These are phyloP conservation scores for Lasiodiplodia sp. DNA, from an alignment of 2,329 filamentous ascomycete genomes.

Conservation along the genomic window DNA sequence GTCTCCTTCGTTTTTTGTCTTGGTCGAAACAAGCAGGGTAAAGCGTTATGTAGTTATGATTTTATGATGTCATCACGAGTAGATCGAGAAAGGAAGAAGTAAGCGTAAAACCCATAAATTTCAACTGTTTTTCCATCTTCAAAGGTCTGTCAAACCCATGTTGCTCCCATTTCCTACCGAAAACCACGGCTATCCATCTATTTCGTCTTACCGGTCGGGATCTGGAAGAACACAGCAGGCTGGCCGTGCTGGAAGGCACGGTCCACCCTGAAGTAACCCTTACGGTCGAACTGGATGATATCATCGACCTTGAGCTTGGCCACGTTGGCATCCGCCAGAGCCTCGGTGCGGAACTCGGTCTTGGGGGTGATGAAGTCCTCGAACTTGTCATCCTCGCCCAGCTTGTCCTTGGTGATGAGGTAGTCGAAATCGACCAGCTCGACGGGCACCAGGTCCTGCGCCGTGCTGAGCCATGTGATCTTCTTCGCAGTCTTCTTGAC, in stretches of 20 bases:
- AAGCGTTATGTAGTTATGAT: not conserved
- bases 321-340: constrained; percentile 82
- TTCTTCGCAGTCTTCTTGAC: constrained; percentile 97
- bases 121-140: not conserved
- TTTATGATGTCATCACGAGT: not conserved
- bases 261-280: constrained; percentile 91
- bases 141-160: not conserved
- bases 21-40: not conserved
- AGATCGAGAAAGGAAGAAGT: not conserved
- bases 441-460: constrained; percentile 79
- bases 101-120: not conserved
- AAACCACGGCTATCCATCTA: not conserved
- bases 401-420: constrained; percentile 91
- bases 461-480: constrained; percentile 86
- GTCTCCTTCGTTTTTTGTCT: too few relatives aligned
- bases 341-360: constrained; percentile 77
- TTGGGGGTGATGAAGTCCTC: constrained; percentile 82
- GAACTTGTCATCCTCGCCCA: constrained; percentile 85
- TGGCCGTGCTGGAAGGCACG: constrained; percentile 64
- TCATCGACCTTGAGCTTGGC: constrained; percentile 81
- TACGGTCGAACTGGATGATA: constrained; percentile 93
- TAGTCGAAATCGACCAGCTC: constrained; percentile 96
- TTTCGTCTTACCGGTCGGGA: constrained; percentile 68
- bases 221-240: constrained; percentile 71
- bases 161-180: not conserved